Conservation (phyloP, 2,329 filamentous ascomycete genomes). For the Botrytis paeoniae region DNA sequence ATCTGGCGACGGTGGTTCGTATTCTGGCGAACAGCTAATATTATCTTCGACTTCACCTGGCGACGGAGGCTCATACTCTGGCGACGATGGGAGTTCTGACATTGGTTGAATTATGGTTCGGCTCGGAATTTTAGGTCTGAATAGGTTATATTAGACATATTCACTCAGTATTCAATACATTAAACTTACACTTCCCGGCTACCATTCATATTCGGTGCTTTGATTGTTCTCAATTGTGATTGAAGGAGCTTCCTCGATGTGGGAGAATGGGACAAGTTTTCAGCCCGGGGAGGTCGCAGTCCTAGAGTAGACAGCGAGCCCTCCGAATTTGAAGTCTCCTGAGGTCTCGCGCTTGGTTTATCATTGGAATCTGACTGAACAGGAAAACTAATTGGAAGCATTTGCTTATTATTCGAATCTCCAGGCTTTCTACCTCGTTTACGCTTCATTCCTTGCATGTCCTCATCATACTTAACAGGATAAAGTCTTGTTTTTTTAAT, state of each 20-base stretch:
- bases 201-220: background rate
- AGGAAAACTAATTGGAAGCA: background rate
- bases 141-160: background rate
- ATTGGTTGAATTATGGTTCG: background rate
- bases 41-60: background rate
- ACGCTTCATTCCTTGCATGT: constrained; percentile 24
- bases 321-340: background rate
- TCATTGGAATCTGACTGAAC: background rate
- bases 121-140: background rate
- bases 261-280: background rate
- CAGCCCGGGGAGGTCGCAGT: background rate
- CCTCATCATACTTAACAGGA: constrained; percentile 24
- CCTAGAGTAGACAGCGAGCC: background rate
- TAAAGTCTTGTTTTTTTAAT: constrained; percentile 30
- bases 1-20: constrained; percentile 21
- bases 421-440: constrained; percentile 21
- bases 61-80: constrained; percentile 20
- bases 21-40: constrained; percentile 12
- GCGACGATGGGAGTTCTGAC: constrained; percentile 6
- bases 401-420: background rate
- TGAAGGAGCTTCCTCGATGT: background rate
- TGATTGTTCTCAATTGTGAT: background rate
- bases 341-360: background rate
- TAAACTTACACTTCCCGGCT: background rate
- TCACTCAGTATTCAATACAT: background rate